Evolutionary conservation across 257 asterid species (phyloP).

Genomic region (Capsicum pubescens): DNA sequence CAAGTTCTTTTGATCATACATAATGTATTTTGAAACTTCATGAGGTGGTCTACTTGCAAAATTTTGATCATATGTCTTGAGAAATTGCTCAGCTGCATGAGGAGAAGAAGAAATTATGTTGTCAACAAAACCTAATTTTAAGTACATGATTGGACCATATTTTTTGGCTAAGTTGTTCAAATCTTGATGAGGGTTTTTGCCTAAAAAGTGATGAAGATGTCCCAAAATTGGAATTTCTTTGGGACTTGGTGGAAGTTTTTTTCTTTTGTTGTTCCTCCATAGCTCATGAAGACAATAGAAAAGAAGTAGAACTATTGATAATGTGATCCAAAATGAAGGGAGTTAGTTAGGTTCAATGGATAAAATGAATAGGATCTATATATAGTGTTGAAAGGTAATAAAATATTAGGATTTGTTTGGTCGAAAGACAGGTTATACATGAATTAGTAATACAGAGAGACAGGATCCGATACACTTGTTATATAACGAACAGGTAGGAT

Average conservation of each 20-base stretch:
- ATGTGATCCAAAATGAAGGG: background rate
- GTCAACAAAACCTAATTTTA: conserved; percentile 28
- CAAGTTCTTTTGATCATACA: conserved; percentile 30
- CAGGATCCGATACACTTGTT: too few species aligned
- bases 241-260: conserved; percentile 24
- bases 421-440: background rate
- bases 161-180: conserved; percentile 23
- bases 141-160: conserved; percentile 37
- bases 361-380: background rate
- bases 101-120: conserved; percentile 34
- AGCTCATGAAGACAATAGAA: conserved; percentile 8
- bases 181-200: conserved; percentile 38
- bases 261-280: conserved; percentile 22
- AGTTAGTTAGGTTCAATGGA: background rate
- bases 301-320: background rate
- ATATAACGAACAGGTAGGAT: too few species aligned
- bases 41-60: conserved; percentile 34
- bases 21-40: conserved; percentile 21
- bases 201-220: conserved; percentile 30
- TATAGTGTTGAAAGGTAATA: background rate
- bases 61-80: conserved; percentile 31
- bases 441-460: too few species aligned
- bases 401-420: background rate
- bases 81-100: conserved; percentile 33
- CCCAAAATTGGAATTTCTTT: conserved; percentile 37